phyloP scores from a whole-genome alignment of 805 yeast genomes.

The Cephaloascus fragrans region DNA sequence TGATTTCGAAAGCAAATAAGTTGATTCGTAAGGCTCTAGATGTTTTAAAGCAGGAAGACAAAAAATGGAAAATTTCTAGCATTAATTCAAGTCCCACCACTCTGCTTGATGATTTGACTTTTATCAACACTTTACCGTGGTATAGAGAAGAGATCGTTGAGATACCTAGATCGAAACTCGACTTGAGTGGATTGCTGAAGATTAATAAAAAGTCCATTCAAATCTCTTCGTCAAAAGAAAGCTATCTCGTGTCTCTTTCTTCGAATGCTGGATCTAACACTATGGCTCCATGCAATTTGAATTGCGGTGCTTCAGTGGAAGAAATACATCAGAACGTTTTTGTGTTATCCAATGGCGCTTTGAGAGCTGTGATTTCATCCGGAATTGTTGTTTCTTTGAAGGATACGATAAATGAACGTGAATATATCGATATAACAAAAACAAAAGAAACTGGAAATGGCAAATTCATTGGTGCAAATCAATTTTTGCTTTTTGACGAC shows the following conservation, averaged over 20 bases:
- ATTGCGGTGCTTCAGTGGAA: constrained; percentile 39
- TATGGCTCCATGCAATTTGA: constrained; percentile 12
- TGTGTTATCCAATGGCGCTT: constrained; percentile 49
- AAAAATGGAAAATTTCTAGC: constrained; percentile 1
- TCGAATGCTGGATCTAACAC: neutral
- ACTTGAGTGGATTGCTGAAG: constrained; percentile 1
- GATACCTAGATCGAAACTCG: constrained; percentile 13
- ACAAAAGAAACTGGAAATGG: constrained; percentile 34
- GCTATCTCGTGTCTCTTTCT: neutral
- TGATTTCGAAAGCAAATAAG: constrained; percentile 39
- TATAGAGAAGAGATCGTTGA: constrained; percentile 34
- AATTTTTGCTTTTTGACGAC: constrained; percentile 75
- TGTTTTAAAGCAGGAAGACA: constrained; percentile 21
- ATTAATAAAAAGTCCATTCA: neutral
- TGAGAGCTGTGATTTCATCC: constrained; percentile 45
- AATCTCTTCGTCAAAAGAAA: neutral
- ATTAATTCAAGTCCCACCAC: constrained; percentile 1
- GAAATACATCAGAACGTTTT: constrained; percentile 30
- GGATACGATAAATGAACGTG: constrained; percentile 50
- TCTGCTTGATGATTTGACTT: constrained; percentile 8
- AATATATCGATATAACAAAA: constrained; percentile 50
- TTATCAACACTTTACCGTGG: constrained; percentile 62
- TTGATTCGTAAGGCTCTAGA: constrained; percentile 43
- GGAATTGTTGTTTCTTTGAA: constrained; percentile 54
- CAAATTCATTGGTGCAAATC: constrained; percentile 55